Evolutionary conservation across 2,329 filamentous ascomycete genomes (phyloP).

Genomic region (Aureobasidium zeae): DNA sequence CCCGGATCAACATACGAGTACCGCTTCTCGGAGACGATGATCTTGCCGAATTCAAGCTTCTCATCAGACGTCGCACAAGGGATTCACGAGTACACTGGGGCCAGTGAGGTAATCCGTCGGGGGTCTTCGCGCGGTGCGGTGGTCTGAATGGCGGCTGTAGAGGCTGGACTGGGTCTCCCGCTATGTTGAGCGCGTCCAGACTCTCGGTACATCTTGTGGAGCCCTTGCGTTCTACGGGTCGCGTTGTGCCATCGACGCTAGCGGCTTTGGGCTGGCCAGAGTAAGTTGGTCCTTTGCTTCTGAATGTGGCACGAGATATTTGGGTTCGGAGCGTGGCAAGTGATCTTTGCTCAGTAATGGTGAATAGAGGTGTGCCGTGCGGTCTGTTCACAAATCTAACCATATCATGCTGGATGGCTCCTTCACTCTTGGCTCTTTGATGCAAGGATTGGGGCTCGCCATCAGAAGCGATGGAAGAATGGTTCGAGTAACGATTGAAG

Average conservation of each 20-base stretch:
- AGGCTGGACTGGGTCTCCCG: constrained; percentile 1
- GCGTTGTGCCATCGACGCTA: constrained; percentile 1
- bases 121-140: constrained; percentile 4
- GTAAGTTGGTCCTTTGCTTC: background rate
- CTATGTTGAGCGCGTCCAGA: background rate
- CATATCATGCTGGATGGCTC: constrained; percentile 4
- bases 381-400: constrained; percentile 23
- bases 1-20: constrained; percentile 1
- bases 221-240: background rate
- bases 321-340: constrained; percentile 32
- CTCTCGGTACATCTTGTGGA: background rate
- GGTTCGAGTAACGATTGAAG: background rate
- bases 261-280: constrained; percentile 6
- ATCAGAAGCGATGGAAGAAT: background rate
- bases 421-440: constrained; percentile 3
- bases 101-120: constrained; percentile 24
- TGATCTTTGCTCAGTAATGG: constrained; percentile 37
- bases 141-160: constrained; percentile 9
- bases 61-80: background rate
- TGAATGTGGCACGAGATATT: constrained; percentile 23
- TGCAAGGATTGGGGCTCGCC: background rate
- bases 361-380: constrained; percentile 33
- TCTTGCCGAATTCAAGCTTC: background rate
- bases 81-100: constrained; percentile 16
- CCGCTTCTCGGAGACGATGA: background rate